Base-by-base conservation (phyloP, 1,139 yeast genomes). In the Saccharomycopsis phalli region DNA sequence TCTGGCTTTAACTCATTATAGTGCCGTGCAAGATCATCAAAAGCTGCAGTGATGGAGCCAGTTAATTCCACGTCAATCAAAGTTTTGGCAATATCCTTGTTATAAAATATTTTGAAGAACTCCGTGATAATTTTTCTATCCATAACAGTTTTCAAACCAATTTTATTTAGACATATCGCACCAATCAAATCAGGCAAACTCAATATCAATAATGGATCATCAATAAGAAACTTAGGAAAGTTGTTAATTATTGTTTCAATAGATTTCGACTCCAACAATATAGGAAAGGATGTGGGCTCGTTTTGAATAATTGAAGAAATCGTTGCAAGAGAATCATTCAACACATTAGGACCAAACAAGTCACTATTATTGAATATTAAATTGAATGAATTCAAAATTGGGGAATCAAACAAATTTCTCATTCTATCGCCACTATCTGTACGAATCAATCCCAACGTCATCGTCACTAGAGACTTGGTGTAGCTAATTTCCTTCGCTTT, bases 201-300 rank as follows among this genome's bases (percentile, higher is more conserved):
- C 29, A 74, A 56, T 18, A 82, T 56, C 34, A 86, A 62, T 16
- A 75, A 79, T 7, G 74, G 64, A 13, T 79, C 71, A 7, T 81
- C 80, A 28, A 73, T 60, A 49, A 77, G 62, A 47, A 76, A 65
- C 26, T 57, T 49, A 32, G 61, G 61, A 61, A 81, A 74, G 51
- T 73, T 65, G 44, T 71, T 69, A 38, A 87, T 57, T 30, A 87
- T 68, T 1, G 74, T 63, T 40, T 81, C 82, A 31, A 87, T 73
- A 1, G 84, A 75, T 1, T 76, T 73, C 0, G 94, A 82, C 56
- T 88, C 97, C 38, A 74, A 77, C 51, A 88, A 68, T 37, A 88
- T 81, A 2, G 84, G 71, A 53, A 72, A 87, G 3, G 95, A 86
- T 0, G 96, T 86, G 3, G 97, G 95, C 53, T 88, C 97, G 50